A percentile compares a stretch with the other conserved stretches of the same genome.
Evolutionary conservation across 2,329 filamentous ascomycete species (phyloP).

Genomic region (Didymella pinodella): DNA sequence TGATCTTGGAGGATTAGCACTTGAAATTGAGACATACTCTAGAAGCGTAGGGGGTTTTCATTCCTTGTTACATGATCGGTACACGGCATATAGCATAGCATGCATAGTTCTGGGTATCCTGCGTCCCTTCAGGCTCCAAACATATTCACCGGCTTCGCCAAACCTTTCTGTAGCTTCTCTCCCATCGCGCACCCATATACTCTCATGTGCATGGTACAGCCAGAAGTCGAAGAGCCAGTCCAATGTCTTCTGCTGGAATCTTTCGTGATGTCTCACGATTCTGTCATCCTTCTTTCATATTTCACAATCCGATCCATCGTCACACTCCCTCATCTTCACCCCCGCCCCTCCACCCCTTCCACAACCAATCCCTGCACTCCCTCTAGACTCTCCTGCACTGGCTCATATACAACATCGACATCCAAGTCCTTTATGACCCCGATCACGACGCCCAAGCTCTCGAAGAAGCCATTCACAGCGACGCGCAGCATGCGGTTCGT

Average conservation of each 20-base stretch:
- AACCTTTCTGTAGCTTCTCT: neutral
- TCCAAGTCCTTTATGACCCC: slow-evolving; percentile 93
- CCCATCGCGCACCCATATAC: neutral
- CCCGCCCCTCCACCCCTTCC: slow-evolving; percentile 43
- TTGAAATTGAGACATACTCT: neutral
- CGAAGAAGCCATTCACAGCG: slow-evolving; percentile 95
- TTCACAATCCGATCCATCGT: neutral
- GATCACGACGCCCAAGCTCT: slow-evolving; percentile 82
- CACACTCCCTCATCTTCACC: slow-evolving; percentile 5
- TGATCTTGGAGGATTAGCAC: neutral
- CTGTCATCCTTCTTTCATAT: neutral
- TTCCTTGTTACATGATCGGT: neutral
- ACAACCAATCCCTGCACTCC: slow-evolving; percentile 74
- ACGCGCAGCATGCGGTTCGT: slow-evolving; percentile 97
- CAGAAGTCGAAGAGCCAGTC: neutral
- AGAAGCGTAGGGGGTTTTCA: neutral
- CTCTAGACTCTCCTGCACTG: slow-evolving; percentile 56
- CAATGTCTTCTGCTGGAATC: neutral
- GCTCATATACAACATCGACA: slow-evolving; percentile 73
- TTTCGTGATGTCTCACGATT: neutral
- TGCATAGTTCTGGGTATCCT: slow-evolving; percentile 1
- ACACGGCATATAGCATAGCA: neutral
- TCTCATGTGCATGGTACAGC: neutral
- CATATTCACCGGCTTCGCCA: neutral
- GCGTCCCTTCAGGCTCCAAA: neutral